Evolutionary conservation across 75 land plant species (phyloP).

Genomic region (Pseudotsuga menziesii): DNA sequence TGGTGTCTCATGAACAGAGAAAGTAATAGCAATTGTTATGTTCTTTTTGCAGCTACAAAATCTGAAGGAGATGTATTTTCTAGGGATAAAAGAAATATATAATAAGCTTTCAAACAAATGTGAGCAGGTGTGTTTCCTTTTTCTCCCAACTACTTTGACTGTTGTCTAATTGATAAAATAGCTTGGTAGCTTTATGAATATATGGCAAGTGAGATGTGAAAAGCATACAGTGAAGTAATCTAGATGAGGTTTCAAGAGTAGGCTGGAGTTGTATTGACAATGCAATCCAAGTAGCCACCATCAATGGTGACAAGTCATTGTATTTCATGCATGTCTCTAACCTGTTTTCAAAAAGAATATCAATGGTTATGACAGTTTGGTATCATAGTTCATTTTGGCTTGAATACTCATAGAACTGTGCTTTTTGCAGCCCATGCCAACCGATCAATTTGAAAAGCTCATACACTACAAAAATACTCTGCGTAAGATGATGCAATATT

Average conservation of each 20-base stretch:
- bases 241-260: not conserved
- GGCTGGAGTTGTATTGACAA: not conserved
- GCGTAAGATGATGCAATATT: conserved; percentile 41
- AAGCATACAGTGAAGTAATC: not conserved
- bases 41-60: conserved; percentile 44
- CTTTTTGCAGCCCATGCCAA: conserved; percentile 15
- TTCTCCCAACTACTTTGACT: not conserved
- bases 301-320: not conserved
- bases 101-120: conserved; percentile 33
- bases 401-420: not conserved
- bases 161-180: not conserved
- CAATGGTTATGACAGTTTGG: not conserved
- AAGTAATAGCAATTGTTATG: not conserved
- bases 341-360: not conserved
- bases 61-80: conserved; percentile 51
- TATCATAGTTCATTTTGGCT: not conserved
- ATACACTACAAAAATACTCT: conserved; percentile 50
- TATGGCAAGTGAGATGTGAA: not conserved
- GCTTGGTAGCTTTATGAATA: not conserved
- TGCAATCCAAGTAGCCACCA: not conserved
- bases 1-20: not conserved
- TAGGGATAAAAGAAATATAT: conserved; percentile 39
- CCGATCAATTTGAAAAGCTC: conserved; percentile 58
- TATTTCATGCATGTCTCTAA: not conserved
- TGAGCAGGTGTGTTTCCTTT: conserved; percentile 46